Percentiles rank a stretch among this genome's conserved stretches.
Conservation (phyloP, 805 yeast species). For the Diddensiella caesifluorescens region DNA sequence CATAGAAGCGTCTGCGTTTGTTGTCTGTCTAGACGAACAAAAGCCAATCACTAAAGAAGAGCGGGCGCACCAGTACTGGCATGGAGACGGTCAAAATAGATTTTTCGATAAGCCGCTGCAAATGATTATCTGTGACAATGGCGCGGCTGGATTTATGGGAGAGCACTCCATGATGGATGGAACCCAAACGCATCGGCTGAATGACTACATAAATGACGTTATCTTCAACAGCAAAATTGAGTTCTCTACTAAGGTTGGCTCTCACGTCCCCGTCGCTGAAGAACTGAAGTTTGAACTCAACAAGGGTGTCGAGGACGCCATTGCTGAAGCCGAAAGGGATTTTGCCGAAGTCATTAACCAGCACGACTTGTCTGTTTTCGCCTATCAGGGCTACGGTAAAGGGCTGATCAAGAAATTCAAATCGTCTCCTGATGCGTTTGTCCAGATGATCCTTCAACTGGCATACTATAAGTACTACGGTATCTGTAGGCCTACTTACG, state of each 20-base stretch:
- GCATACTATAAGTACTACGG: conserved; percentile 84
- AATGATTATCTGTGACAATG: conserved; percentile 74
- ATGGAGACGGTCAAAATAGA: conserved; percentile 89
- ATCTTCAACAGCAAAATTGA: conserved; percentile 45
- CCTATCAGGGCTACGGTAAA: conserved; percentile 82
- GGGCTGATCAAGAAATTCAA: conserved; percentile 76
- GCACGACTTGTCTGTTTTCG: conserved; percentile 75
- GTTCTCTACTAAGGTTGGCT: conserved; percentile 23
- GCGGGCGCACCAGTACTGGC: conserved; percentile 84
- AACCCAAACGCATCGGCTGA: conserved; percentile 85
- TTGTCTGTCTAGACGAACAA: conserved; percentile 70
- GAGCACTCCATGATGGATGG: conserved; percentile 99
- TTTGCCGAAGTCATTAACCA: conserved; percentile 54
- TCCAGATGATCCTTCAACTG: conserved; percentile 86
- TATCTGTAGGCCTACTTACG: conserved; percentile 82
- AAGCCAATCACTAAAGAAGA: conserved; percentile 74
- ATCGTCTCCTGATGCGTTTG: conserved; percentile 87
- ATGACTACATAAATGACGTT: conserved; percentile 63
- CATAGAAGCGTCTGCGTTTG: conserved; percentile 73
- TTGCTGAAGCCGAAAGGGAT: conserved; percentile 49
- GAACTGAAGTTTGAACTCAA: conserved; percentile 50
- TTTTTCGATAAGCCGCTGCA: conserved; percentile 90
- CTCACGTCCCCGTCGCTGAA: conserved; percentile 26
- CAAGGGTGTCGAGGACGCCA: conserved; percentile 45
- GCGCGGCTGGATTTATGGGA: conserved; percentile 86